Percentiles rank a stretch among this genome's conserved stretches.
Evolutionary conservation across 352 stramenopile species (phyloP).

Genomic region (Elongisporangium anandrum): DNA sequence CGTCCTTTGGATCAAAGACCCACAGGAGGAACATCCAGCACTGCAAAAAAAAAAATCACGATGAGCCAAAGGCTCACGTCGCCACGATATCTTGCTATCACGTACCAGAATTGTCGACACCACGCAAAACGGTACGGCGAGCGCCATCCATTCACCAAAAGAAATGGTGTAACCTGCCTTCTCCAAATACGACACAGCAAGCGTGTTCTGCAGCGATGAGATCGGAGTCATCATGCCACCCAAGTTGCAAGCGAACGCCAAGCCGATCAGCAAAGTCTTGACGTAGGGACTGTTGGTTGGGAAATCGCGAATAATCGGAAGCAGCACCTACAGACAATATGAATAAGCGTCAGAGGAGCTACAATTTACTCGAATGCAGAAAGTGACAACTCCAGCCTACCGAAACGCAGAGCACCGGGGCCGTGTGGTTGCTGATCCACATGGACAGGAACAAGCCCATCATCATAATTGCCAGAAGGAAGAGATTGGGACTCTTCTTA

Average conservation of each 20-base stretch:
- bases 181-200: slow-evolving; percentile 83
- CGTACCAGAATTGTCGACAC: slow-evolving; percentile 79
- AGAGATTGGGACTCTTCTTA: slow-evolving; percentile 87
- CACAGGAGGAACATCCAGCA: slow-evolving; percentile 89
- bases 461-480: slow-evolving; percentile 91
- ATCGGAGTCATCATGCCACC: slow-evolving; percentile 94
- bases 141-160: slow-evolving; percentile 90
- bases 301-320: slow-evolving; percentile 89
- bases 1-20: slow-evolving; percentile 84
- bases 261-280: slow-evolving; percentile 88
- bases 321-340: slow-evolving; percentile 34
- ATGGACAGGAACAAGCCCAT: slow-evolving; percentile 92
- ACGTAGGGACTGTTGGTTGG: slow-evolving; percentile 80
- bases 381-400: slow-evolving; percentile 17
- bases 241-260: slow-evolving; percentile 92
- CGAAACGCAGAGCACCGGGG: slow-evolving; percentile 89
- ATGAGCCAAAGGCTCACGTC: neutral
- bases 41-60: slow-evolving; percentile 15
- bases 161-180: slow-evolving; percentile 85
- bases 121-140: slow-evolving; percentile 87
- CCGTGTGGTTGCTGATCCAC: slow-evolving; percentile 94
- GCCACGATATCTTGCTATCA: neutral
- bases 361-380: neutral
- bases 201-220: slow-evolving; percentile 87
- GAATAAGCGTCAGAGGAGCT: neutral